phyloP scores from a whole-genome alignment of 768 basidiomycete species.

The Lactarius vividus region DNA sequence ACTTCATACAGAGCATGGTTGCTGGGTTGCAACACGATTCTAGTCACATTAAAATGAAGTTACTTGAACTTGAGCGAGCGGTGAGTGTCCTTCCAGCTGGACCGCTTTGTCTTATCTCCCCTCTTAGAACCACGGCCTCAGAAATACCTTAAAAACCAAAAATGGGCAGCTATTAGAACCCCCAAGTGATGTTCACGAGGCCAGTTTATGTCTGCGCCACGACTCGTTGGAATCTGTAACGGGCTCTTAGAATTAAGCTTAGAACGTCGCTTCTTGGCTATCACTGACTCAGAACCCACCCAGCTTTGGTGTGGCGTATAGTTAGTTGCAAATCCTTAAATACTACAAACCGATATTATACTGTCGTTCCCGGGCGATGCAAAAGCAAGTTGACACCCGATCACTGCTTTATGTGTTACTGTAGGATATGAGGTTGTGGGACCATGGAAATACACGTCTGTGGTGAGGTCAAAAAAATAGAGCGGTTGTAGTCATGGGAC shows the following conservation, averaged over 20 bases:
- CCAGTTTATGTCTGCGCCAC: constrained; percentile 16
- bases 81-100: constrained; percentile 39
- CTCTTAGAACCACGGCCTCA: constrained; percentile 23
- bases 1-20: constrained; percentile 61
- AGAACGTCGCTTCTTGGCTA: neutral
- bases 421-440: neutral
- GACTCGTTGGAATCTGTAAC: constrained; percentile 11
- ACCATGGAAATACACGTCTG: neutral
- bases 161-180: constrained; percentile 2
- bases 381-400: neutral
- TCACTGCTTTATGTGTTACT: neutral
- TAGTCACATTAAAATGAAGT: constrained; percentile 54
- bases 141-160: constrained; percentile 20
- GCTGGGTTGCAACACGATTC: constrained; percentile 67
- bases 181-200: constrained; percentile 13
- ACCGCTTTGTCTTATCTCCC: neutral
- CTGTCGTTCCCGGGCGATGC: neutral
- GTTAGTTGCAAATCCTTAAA: neutral
- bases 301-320: neutral
- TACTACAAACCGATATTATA: neutral
- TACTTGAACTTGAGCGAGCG: constrained; percentile 67
- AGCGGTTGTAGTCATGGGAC: neutral
- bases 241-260: constrained; percentile 1
- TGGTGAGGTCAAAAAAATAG: neutral
- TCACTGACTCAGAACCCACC: neutral